Evolutionary conservation across 495 filamentous ascomycete genomes (phyloP), one percentile per base, ranked within the genome.

Genomic region (Geoglossum glabrum): DNA sequence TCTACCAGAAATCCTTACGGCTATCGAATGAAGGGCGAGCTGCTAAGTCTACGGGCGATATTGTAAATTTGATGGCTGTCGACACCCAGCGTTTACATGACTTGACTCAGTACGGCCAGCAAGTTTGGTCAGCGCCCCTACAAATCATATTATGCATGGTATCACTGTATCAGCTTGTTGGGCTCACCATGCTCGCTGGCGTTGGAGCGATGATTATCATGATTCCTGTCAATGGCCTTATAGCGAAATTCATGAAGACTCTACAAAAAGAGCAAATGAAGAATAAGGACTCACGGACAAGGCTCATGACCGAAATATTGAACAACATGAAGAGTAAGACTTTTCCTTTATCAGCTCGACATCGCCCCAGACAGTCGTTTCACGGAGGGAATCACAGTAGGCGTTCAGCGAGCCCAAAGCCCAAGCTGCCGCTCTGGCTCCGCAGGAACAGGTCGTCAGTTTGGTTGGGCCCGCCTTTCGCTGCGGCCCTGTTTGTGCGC

Each of bases 61-160:
- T 97, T 69, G 93, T 99, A 62, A 99, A 97, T 63, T 87, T 93
- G 67, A 97, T 97, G 87, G 92, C 93, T 26, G 90, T 97, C 23
- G 93, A 99, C 68, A 90, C 89, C 47, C 92, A 97, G 66, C 80
- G 93, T 31, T 76, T 99, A 43, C 85, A 95, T 62, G 93, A 99
- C 71, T 72, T 99, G 56, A 90, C 90, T 2, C 93, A 97, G 64
- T 99, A 87, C 65, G 90, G 87, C 34, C 88, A 90, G 64, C 90
- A 95, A 70, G 72, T 95, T 10, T 92, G 90, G 84, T 95, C 88
- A 52, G 93, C 93, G 1, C 93, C 93, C 3, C 94, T 96, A 70
- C 93, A 99, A 70, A 99, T 99, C 60, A 72, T 78, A 28, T 77
- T 99, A 25, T 97, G 93, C 71, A 92, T 99, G 89, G 61, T 86